Conservation (phyloP, 176 grass and related monocot genomes). For the Avena sativa region DNA sequence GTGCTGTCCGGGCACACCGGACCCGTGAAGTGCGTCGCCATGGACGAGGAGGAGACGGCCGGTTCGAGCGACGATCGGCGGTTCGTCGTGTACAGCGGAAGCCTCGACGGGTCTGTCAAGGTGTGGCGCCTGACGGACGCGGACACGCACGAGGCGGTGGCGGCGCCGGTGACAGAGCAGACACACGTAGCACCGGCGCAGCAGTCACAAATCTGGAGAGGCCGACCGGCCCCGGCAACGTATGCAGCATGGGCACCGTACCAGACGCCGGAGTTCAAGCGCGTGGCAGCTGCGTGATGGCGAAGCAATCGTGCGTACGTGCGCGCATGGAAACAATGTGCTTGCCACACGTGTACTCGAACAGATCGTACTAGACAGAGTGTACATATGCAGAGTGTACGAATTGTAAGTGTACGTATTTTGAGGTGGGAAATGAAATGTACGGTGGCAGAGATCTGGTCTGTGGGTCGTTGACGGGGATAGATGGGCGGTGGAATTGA, state of each 20-base stretch:
- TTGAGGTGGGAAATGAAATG: background rate
- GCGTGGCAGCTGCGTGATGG: constrained; percentile 33
- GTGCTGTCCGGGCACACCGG: constrained; percentile 57
- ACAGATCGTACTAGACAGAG: background rate
- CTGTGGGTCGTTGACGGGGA: constrained; percentile 1
- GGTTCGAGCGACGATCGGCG: background rate
- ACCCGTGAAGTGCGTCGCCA: constrained; percentile 62
- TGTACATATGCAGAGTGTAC: constrained; percentile 12
- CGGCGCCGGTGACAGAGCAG: background rate
- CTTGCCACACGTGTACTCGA: background rate
- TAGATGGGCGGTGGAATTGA: constrained; percentile 39
- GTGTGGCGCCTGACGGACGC: background rate
- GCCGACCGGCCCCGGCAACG: background rate
- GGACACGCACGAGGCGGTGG: background rate
- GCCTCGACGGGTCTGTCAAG: constrained; percentile 53
- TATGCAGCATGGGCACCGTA: background rate
- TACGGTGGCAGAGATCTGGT: constrained; percentile 4
- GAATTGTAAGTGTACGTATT: background rate
- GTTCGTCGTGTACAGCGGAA: constrained; percentile 60
- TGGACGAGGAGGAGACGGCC: constrained; percentile 43
- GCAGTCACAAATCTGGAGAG: background rate
- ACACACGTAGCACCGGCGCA: background rate
- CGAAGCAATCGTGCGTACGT: background rate
- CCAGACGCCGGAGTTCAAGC: constrained; percentile 1
- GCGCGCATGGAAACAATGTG: constrained; percentile 23